phyloP scores from a whole-genome alignment of 768 basidiomycete species.

The Rhodotorula graminis region DNA sequence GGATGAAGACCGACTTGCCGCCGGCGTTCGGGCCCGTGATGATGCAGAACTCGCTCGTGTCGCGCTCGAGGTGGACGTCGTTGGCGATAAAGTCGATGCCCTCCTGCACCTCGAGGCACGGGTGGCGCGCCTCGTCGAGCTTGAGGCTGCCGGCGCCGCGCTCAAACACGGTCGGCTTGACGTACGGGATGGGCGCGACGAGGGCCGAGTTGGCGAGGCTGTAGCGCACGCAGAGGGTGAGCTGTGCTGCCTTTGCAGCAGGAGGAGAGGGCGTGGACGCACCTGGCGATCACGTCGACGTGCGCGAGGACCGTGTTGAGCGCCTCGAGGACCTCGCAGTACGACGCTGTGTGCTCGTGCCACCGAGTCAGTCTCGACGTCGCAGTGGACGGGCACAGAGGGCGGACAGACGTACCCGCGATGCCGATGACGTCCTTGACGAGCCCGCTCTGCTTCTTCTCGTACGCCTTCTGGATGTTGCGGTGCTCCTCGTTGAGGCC shows the following conservation, averaged over 20 bases:
- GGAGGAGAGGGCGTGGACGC: neutral
- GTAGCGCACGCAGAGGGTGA: neutral
- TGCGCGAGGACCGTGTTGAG: slow-evolving; percentile 80
- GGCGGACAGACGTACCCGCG: slow-evolving; percentile 60
- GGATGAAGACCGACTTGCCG: slow-evolving; percentile 72
- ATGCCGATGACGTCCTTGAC: slow-evolving; percentile 91
- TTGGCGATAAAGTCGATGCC: slow-evolving; percentile 93
- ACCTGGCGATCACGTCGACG: slow-evolving; percentile 79
- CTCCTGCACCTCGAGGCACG: slow-evolving; percentile 93
- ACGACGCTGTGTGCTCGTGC: slow-evolving; percentile 65
- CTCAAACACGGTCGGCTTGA: slow-evolving; percentile 60
- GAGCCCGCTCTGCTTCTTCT: slow-evolving; percentile 67
- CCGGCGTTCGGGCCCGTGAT: slow-evolving; percentile 99
- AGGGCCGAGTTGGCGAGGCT: slow-evolving; percentile 90
- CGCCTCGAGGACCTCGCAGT: slow-evolving; percentile 77
- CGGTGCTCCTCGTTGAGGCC: slow-evolving; percentile 65
- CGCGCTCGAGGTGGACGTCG: slow-evolving; percentile 79
- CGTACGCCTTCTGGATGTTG: slow-evolving; percentile 65
- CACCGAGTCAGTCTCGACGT: neutral
- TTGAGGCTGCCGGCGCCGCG: slow-evolving; percentile 69
- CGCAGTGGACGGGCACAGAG: too few species aligned
- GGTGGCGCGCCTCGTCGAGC: slow-evolving; percentile 82
- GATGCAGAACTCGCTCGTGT: slow-evolving; percentile 85
- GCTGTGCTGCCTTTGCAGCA: rapidly evolving
- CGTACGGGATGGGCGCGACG: slow-evolving; percentile 78